phyloP scores from a whole-genome alignment of 2,329 filamentous ascomycete genomes.

The Cercospora zeae-maydis region DNA sequence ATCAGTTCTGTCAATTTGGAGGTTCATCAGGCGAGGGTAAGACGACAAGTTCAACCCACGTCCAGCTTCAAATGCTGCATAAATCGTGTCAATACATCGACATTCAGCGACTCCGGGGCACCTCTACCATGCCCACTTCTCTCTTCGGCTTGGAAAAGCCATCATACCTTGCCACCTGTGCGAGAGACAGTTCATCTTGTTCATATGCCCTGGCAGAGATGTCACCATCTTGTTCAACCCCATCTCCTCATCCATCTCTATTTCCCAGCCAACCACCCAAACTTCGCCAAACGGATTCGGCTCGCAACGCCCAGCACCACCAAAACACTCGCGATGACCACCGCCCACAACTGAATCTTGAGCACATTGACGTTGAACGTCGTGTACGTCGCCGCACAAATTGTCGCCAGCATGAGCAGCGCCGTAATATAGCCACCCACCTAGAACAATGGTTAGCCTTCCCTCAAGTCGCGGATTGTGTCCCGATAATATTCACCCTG shows the following conservation, averaged over 20 bases:
- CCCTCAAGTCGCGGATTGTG: too few relatives aligned
- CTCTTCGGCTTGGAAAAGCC: not conserved
- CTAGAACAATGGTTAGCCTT: too few relatives aligned
- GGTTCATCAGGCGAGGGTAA: not conserved
- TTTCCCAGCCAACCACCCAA: constrained; percentile 55
- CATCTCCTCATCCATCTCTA: constrained; percentile 6
- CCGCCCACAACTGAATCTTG: constrained; percentile 71
- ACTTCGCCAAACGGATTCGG: constrained; percentile 76
- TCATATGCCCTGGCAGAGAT: not conserved
- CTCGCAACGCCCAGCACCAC: constrained; percentile 70
- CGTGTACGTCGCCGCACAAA: constrained; percentile 72
- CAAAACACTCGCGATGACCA: constrained; percentile 63
- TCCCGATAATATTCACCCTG: constrained; percentile 42
- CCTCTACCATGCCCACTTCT: not conserved
- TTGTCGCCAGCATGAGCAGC: constrained; percentile 67
- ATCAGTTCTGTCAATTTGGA: not conserved
- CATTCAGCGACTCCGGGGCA: not conserved
- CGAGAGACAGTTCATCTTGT: not conserved
- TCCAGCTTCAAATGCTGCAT: not conserved
- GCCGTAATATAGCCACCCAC: constrained; percentile 70
- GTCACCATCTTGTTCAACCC: not conserved
- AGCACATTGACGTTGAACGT: constrained; percentile 66
- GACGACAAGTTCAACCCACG: not conserved
- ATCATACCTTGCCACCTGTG: not conserved
- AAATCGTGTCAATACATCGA: not conserved